Evolutionary conservation across 352 stramenopile species (phyloP).

Genomic region (Phytophthora fragariaefolia): DNA sequence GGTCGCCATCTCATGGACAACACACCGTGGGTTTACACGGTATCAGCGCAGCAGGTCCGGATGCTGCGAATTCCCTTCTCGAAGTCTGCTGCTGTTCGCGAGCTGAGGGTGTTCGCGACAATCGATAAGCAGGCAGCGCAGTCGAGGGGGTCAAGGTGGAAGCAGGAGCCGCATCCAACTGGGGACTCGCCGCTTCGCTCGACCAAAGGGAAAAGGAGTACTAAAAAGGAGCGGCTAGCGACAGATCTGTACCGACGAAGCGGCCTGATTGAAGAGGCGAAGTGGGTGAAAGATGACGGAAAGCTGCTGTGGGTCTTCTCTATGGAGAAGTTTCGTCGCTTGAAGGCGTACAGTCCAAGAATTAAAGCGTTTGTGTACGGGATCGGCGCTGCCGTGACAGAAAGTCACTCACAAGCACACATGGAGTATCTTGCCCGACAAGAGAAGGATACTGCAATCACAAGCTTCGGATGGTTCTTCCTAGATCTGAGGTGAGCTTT

Average conservation of each 20-base stretch:
- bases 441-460: constrained; percentile 46
- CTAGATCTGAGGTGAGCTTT: constrained; percentile 69
- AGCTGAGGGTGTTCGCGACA: constrained; percentile 64
- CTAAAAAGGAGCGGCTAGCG: not conserved
- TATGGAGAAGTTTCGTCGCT: constrained; percentile 62
- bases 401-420: constrained; percentile 17
- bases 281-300: constrained; percentile 55
- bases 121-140: constrained; percentile 63
- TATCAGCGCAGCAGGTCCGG: constrained; percentile 50
- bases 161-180: constrained; percentile 40
- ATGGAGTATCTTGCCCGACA: constrained; percentile 24
- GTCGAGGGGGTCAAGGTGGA: constrained; percentile 59
- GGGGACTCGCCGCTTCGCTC: constrained; percentile 6
- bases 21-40: constrained; percentile 51
- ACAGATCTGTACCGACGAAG: constrained; percentile 33
- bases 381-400: constrained; percentile 40
- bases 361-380: constrained; percentile 81
- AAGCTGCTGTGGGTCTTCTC: constrained; percentile 65
- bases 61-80: constrained; percentile 53
- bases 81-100: constrained; percentile 42
- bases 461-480: constrained; percentile 86
- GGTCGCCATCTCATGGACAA: constrained; percentile 48
- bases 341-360: constrained; percentile 72
- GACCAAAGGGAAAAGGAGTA: not conserved
- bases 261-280: constrained; percentile 61